Base-by-base conservation (phyloP, 2,329 filamentous ascomycete species). In the Stemphylium vesicarium region DNA sequence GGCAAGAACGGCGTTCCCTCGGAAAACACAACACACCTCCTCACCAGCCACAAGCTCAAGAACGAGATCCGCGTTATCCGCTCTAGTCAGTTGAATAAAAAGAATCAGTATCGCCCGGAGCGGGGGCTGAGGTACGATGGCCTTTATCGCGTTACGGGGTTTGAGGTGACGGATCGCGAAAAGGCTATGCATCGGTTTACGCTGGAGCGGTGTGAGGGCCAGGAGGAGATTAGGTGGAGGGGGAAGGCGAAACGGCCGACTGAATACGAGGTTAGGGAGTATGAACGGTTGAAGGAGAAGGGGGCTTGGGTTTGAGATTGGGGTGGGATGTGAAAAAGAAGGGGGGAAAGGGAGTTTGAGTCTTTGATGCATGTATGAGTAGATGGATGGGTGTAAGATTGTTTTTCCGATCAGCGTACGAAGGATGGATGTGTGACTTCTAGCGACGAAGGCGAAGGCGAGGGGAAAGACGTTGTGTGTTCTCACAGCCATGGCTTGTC, bases 61-160 rank as follows among this genome's bases (percentile, higher is more conserved):
- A 68, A 74, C 2, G 66, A 76, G 2, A 76, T 87, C 3, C 77
- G 85, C 2, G 78, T 87, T 3, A 74, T 87, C 5, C 79, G 84
- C 1, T 80, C 79, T 0, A 62, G 68, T 4, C 78, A 80, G 15
- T 67, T 79, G 2, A 46, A 48, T 0, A 66, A 69, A 9, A 64
- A 60, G 1, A 78, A 78, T 15, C 57, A 51, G 0, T 83, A 78
- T 48, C 74, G 79, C 0, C 84, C 84, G 0, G 54, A 65, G 1
- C 56, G 72, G 9, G 84, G 84, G 0, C 75, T 83, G n/a, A 72
- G 85, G 2, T 86, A 86, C 47, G 84, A 87, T 65, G 85, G 84
- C 0, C 65, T 86, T 0, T 87, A 87, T 57, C 64, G 72, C 5
- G 78, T 86, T 4, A 71, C 70, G 0, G 64, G 53, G 2, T 75